Base-by-base conservation (phyloP, 2,329 filamentous ascomycete genomes). In the Cucurbitaria berberidis region DNA sequence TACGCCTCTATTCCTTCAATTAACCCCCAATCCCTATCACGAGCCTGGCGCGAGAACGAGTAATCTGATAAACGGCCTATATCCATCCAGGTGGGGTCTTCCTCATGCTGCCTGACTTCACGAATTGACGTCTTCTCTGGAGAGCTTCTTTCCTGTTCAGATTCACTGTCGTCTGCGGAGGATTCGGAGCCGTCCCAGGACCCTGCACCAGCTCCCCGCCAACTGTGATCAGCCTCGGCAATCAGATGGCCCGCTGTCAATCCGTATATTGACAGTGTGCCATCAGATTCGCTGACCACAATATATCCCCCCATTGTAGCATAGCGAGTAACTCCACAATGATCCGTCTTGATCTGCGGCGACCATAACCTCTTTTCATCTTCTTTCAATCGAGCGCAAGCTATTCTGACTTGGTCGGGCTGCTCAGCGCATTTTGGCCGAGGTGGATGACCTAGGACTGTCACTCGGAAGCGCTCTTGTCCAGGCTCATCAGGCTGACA, bases 181-280 rank as follows among this genome's bases (percentile, higher is more conserved):
- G n/a, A n/a, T n/a, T n/a, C n/a, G n/a, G n/a, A n/a, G n/a, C n/a
- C n/a, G n/a, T n/a, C n/a, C n/a, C n/a, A n/a, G n/a, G n/a, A n/a
- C n/a, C n/a, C n/a, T n/a, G n/a, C n/a, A n/a, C n/a, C n/a, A n/a
- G n/a, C n/a, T n/a, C n/a, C n/a, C n/a, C n/a, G n/a, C n/a, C n/a
- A n/a, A n/a, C n/a, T n/a, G n/a, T n/a, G n/a, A n/a, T n/a, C n/a
- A n/a, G n/a, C n/a, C n/a, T n/a, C n/a, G n/a, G n/a, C n/a, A 10
- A 43, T 24, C 3, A 47, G 18, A 16, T 53, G 51, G 1, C 45
- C 51, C n/a, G 40, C 45, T 13, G 51, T 53, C 32, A 53, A 36
- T 7, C 51, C 51, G 21, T 45, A 45, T 21, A 44, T 24, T 15
- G 40, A 18, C 13, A 11, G 21, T 8, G 11, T n/a, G n/a, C 44